Percentiles rank a stretch among this genome's conserved stretches.
Conservation (phyloP, 2,329 filamentous ascomycete genomes). For the Colletotrichum costaricense region DNA sequence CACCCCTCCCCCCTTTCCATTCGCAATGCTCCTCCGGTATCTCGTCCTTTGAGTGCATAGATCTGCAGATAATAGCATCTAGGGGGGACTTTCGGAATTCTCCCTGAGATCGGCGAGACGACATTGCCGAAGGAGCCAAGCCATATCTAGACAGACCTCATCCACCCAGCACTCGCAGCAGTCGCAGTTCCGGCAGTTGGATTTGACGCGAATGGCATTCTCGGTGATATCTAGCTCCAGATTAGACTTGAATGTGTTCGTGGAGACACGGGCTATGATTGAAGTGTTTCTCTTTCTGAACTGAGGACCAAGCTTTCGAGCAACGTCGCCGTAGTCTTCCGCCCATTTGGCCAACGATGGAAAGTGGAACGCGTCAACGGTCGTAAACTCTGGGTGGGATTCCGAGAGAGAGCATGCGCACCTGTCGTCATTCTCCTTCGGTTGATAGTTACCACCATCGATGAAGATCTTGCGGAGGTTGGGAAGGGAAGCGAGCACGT, state of each 20-base stretch:
- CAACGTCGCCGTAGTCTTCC: neutral
- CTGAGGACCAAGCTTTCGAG: neutral
- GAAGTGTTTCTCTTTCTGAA: neutral
- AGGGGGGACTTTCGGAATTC: too few relatives aligned
- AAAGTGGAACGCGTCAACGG: neutral
- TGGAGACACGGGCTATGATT: neutral
- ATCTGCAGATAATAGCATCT: too few relatives aligned
- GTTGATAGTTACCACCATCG: neutral
- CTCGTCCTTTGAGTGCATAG: too few relatives aligned
- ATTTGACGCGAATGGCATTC: neutral
- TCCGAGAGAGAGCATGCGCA: neutral
- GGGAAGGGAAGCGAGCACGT: neutral
- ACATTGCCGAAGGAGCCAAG: too few relatives aligned
- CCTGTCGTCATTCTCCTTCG: neutral
- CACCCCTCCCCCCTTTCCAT: too few relatives aligned
- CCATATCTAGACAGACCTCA: too few relatives aligned
- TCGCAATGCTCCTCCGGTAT: too few relatives aligned
- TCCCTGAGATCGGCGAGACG: too few relatives aligned
- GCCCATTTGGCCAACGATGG: neutral
- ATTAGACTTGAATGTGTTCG: neutral
- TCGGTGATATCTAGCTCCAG: neutral
- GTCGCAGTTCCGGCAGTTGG: too few relatives aligned
- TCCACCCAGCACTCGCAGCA: neutral
- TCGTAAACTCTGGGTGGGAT: neutral
- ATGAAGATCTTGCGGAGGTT: neutral